Base-by-base conservation (phyloP, 805 yeast genomes). In the Lachancea kluyveri region DNA sequence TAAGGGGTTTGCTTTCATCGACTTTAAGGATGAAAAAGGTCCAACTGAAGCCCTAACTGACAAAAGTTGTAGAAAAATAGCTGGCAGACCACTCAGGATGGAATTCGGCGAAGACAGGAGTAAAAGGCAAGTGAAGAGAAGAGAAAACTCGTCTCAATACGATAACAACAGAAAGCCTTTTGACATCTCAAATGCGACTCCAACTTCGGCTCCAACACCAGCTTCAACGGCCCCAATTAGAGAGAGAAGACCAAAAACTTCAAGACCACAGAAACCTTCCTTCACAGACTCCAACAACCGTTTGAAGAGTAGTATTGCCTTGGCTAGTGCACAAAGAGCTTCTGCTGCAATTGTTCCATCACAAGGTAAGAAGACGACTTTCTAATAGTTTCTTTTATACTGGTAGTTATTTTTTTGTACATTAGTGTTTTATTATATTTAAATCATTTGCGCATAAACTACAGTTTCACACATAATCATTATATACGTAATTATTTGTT, bases 61-160 rank as follows among this genome's bases (percentile, higher is more conserved):
- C 42, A 79, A 75, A 55, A 48, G 70, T 20, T 76, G 83, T 45
- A 72, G 72, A 48, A 73, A 67, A 41, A 62, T 86, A 37, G 73
- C 84, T 39, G 79, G 84, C 42, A 68, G 96, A 59, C 76, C 78
- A 2, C 59, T 87, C 45, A 71, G 95, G 59, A 66, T 90, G 69
- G 97, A 92, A 59, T 90, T 64, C 50, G 98, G 98, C 43, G 96
- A 92, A 61, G 97, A 90, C 55, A 72, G 98, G 61, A 79, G 94
- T 25, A 79, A 83, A 62, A 69, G 85, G 54, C 68, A 62, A 29
- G 79, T 78, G n/a, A 65, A 52, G 39, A 56, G 44, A 50, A 48
- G 42, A 45, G 46, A 50, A 36, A 45, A 59, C 45, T 49, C 43
- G 23, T 42, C 43, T 41, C 52, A 40, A 39, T 29, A 42, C 32